Conservation (phyloP, 352 stramenopile species). For the Globisporangium ultimum region DNA sequence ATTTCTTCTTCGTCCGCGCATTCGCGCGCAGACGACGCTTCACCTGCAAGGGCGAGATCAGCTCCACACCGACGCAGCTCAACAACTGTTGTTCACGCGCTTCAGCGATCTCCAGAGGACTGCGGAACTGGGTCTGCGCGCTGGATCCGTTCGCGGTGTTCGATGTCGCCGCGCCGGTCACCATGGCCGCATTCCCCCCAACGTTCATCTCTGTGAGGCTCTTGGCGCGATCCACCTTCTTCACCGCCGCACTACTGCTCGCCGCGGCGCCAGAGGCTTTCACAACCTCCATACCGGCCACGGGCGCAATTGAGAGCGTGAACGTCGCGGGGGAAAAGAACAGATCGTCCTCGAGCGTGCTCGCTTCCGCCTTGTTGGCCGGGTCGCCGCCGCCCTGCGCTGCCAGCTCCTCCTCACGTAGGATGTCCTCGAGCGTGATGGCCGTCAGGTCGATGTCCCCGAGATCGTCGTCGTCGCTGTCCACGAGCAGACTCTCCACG, state of each 20-base stretch:
- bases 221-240: slow-evolving; percentile 37
- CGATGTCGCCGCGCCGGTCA: slow-evolving; percentile 16
- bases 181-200: slow-evolving; percentile 13
- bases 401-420: slow-evolving; percentile 64
- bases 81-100: slow-evolving; percentile 77
- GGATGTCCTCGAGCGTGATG: slow-evolving; percentile 74
- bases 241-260: neutral
- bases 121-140: slow-evolving; percentile 36
- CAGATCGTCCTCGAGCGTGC: slow-evolving; percentile 35
- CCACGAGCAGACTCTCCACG: slow-evolving; percentile 56
- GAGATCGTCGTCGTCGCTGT: slow-evolving; percentile 70
- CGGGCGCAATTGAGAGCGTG: slow-evolving; percentile 50
- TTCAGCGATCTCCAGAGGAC: slow-evolving; percentile 73
- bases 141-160: slow-evolving; percentile 10
- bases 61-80: slow-evolving; percentile 76
- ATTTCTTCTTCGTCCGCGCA: slow-evolving; percentile 49
- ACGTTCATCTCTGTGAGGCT: slow-evolving; percentile 36
- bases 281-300: slow-evolving; percentile 69
- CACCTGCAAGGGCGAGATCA: slow-evolving; percentile 80
- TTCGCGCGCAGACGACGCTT: slow-evolving; percentile 72
- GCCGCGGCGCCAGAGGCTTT: neutral
- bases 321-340: slow-evolving; percentile 78
- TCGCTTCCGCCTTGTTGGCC: slow-evolving; percentile 15
- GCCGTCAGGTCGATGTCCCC: slow-evolving; percentile 55
- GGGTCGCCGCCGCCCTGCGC: slow-evolving; percentile 18